Conservation (phyloP, 116 monocot species). For the Posidonia oceanica region DNA sequence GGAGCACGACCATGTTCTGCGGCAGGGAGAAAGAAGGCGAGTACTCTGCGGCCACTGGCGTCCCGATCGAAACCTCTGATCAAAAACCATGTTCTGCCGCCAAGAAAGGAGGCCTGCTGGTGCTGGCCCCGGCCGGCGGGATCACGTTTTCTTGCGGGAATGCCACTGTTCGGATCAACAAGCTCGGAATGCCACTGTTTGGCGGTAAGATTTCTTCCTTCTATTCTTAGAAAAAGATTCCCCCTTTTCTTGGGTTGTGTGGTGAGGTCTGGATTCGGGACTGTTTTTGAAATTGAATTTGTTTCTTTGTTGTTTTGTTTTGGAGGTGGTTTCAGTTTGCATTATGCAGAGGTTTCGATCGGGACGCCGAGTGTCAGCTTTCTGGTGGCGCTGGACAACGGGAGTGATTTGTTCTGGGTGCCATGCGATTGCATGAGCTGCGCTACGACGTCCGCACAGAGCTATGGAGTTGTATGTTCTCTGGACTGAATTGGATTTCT, state of each 20-base stretch:
- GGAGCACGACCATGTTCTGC: constrained; percentile 35
- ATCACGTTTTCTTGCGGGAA: constrained; percentile 63
- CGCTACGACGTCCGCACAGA: constrained; percentile 22
- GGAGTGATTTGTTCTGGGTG: too few relatives aligned
- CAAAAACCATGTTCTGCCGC: too few relatives aligned
- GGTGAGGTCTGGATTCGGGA: neutral
- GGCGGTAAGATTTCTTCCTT: constrained; percentile 25
- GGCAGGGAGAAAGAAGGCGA: constrained; percentile 1
- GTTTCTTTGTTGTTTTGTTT: neutral
- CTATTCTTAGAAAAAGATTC: neutral
- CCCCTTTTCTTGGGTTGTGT: neutral
- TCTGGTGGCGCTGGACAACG: constrained; percentile 84
- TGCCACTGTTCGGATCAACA: constrained; percentile 14
- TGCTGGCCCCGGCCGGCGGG: neutral
- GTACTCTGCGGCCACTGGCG: too few relatives aligned
- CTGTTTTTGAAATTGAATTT: neutral
- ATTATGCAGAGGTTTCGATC: constrained; percentile 56
- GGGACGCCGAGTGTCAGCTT: constrained; percentile 58
- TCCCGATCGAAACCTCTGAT: too few relatives aligned
- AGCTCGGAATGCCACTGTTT: constrained; percentile 33
- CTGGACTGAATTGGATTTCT: neutral
- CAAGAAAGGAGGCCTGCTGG: neutral
- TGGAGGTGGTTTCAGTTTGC: constrained; percentile 29
- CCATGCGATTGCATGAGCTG: constrained; percentile 81
- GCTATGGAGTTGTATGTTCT: constrained; percentile 5